Percentiles rank a stretch among this genome's conserved stretches.
These are phyloP conservation scores for Straminergon stramineum DNA, from an alignment of 225 moss, liverwort and hornwort species.

Conservation along the genomic window DNA sequence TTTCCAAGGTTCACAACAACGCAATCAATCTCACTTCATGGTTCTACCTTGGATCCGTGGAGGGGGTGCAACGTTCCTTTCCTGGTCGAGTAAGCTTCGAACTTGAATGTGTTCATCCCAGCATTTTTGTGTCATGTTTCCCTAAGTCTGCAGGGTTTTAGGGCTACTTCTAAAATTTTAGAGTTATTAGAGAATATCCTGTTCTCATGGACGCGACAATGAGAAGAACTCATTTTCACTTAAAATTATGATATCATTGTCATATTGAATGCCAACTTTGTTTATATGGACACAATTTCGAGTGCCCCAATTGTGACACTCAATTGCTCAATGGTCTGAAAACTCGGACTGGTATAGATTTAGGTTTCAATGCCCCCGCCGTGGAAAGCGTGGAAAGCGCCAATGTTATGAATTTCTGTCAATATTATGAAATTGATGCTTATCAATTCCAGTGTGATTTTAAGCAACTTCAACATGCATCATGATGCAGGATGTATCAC, in stretches of 20 bases:
- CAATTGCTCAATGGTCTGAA: neutral
- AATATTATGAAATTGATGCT: neutral
- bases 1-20: conserved; percentile 15
- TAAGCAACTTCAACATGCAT: neutral
- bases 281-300: no score
- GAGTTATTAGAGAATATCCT: neutral
- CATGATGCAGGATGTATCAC: conserved; percentile 20
- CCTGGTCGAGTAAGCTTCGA: conserved; percentile 32
- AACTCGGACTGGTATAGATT: neutral
- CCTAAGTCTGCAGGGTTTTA: neutral
- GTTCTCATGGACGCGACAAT: neutral
- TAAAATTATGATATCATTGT: neutral
- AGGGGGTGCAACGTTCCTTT: conserved; percentile 46
- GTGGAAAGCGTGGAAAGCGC: neutral
- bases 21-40: conserved; percentile 35
- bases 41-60: conserved; percentile 35
- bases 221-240: neutral
- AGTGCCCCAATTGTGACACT: neutral
- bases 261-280: neutral
- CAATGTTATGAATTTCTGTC: neutral
- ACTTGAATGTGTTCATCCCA: neutral
- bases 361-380: neutral
- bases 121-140: neutral
- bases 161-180: neutral
- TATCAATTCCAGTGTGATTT: neutral